Evolutionary conservation across 1,139 yeast species (phyloP), one percentile per base, ranked within the genome.

Genomic region (Yamadazyma friedrichii): DNA sequence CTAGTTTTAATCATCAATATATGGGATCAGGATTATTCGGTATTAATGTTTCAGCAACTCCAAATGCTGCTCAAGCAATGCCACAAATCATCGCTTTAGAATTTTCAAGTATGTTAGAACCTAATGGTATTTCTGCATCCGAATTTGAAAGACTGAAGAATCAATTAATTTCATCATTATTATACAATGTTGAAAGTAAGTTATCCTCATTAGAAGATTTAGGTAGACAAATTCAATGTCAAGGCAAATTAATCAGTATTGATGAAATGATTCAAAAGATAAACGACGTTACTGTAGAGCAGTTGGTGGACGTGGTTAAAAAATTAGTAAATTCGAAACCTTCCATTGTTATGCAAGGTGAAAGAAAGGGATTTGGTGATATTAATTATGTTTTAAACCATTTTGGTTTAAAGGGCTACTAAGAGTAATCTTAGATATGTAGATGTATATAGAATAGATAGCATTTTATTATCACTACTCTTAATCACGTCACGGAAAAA

Each of bases 1-100:
- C 82, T 53, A 78, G 95, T 17, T 89, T 89, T 66, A 89, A 91
- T 62, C 96, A 91, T 62, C 82, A 95, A 15, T 93, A 88, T 65
- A 75, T 88, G 1, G 96, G 89, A 55, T 83, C 91, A 20, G 98
- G 98, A 1, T 67, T 93, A 44, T 89, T 93, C 61, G 98, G 98
- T 16, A 82, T 93, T 41, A 81, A 95, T 1, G 78, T 89, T 16
- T 79, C 95, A 13, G 87, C 96, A 52, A 72, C 86, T 30, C 96
- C 96, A 11, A 82, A 84, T 51, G 95, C 94, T 15, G 94, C 95
- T 11, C 82, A 84, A 43, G 83, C 87, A 42, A 78, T 87, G 67
- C 83, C 93, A 1, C 94, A 89, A 56, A 78, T 91, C 29, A 75
- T 89, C 27, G 85, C 89, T 42, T 80, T 79, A 48, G 96, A 91